Evolutionary conservation across 805 yeast genomes (phyloP).

Genomic region (Wickerhamiella dianesei): DNA sequence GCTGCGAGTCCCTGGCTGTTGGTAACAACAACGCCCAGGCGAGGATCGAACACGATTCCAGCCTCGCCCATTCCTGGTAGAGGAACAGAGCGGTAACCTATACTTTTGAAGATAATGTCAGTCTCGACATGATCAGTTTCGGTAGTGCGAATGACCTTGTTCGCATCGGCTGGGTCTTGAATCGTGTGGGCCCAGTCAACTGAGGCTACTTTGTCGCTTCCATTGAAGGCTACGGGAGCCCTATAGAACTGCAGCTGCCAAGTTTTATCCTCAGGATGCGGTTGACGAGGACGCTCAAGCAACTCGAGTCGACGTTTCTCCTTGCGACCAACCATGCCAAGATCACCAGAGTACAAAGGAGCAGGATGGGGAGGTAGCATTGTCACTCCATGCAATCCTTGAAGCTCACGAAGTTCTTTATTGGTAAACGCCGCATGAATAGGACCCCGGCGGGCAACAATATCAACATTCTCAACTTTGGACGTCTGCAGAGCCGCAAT

Average conservation of each 20-base stretch:
- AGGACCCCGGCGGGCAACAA: slow-evolving; percentile 79
- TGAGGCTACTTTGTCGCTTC: slow-evolving; percentile 30
- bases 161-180: slow-evolving; percentile 29
- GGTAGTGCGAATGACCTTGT: slow-evolving; percentile 29
- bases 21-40: slow-evolving; percentile 24
- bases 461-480: slow-evolving; percentile 46
- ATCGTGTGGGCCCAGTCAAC: slow-evolving; percentile 39
- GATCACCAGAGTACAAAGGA: background rate
- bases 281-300: slow-evolving; percentile 2
- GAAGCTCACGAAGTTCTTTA: slow-evolving; percentile 76
- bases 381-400: slow-evolving; percentile 24
- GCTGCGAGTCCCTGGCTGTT: slow-evolving; percentile 11
- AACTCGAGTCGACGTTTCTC: slow-evolving; percentile 17
- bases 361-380: slow-evolving; percentile 12
- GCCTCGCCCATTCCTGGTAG: slow-evolving; percentile 42
- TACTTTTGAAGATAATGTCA: slow-evolving; percentile 63
- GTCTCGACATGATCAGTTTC: slow-evolving; percentile 26
- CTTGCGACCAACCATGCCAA: slow-evolving; percentile 8
- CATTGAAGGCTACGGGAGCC: slow-evolving; percentile 43
- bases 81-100: slow-evolving; percentile 68
- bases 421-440: slow-evolving; percentile 80
- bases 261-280: slow-evolving; percentile 17
- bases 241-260: slow-evolving; percentile 65
- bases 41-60: slow-evolving; percentile 35
- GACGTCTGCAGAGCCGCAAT: slow-evolving; percentile 38